Percentiles rank a stretch among this genome's conserved stretches.
phyloP scores from a whole-genome alignment of 371 early-diverging fungal species.

The Batkoa obscura region DNA sequence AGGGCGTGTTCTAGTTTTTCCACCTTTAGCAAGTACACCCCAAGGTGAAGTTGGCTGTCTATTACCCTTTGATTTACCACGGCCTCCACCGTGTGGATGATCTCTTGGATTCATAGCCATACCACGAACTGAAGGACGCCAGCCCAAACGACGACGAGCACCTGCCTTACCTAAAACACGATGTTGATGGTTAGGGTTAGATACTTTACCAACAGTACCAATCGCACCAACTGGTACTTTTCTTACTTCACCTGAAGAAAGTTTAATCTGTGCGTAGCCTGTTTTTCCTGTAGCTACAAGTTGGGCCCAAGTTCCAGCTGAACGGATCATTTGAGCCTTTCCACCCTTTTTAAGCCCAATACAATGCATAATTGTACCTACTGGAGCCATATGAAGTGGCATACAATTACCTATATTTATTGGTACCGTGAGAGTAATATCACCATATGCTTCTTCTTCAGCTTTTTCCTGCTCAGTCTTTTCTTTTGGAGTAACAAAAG shows the following conservation, averaged over 20 bases:
- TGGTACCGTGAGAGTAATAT: conserved; percentile 40
- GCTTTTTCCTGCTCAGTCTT: conserved; percentile 5
- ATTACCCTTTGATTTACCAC: conserved; percentile 86
- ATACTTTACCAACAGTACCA: conserved; percentile 85
- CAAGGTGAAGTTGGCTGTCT: conserved; percentile 82
- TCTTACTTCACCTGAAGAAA: conserved; percentile 78
- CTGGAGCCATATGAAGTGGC: conserved; percentile 76
- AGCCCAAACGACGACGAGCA: conserved; percentile 59
- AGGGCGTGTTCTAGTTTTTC: conserved; percentile 62
- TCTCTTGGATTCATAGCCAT: conserved; percentile 98
- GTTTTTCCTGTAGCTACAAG: conserved; percentile 56
- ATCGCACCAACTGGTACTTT: conserved; percentile 71
- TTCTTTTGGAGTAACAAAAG: conserved; percentile 19
- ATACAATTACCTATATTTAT: conserved; percentile 81
- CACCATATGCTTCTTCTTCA: conserved; percentile 12
- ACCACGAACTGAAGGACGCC: conserved; percentile 94
- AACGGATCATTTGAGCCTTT: conserved; percentile 63
- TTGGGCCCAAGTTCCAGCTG: conserved; percentile 84
- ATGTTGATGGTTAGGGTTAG: conserved; percentile 82
- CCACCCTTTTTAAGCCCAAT: conserved; percentile 65
- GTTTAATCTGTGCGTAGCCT: conserved; percentile 72
- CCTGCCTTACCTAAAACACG: conserved; percentile 85
- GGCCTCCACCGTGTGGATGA: conserved; percentile 99
- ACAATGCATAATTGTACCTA: conserved; percentile 77
- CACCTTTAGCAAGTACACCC: conserved; percentile 93